Conservation (phyloP, 2,329 filamentous ascomycete genomes). For the Xylariomycetidae sp. region DNA sequence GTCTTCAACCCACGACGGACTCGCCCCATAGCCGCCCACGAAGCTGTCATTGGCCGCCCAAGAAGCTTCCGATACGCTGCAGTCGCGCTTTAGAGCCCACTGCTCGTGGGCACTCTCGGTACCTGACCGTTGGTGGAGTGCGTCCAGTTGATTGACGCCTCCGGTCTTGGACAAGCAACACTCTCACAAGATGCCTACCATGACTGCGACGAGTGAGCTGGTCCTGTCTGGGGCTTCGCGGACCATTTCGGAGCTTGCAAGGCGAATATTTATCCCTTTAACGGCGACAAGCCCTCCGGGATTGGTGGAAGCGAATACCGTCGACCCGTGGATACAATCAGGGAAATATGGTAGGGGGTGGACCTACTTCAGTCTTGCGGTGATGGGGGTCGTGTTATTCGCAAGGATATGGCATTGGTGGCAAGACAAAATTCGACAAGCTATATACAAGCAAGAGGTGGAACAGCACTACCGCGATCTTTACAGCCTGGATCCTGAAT, state of each 20-base stretch:
- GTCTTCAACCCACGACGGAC: too few relatives aligned
- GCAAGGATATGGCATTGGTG: slow-evolving; percentile 82
- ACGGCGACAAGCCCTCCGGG: slow-evolving; percentile 57
- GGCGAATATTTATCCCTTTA: slow-evolving; percentile 57
- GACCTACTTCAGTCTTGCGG: slow-evolving; percentile 78
- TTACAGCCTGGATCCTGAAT: slow-evolving; percentile 47
- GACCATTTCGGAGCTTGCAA: slow-evolving; percentile 37
- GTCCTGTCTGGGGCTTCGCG: slow-evolving; percentile 29
- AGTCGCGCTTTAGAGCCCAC: too few relatives aligned
- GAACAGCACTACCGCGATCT: slow-evolving; percentile 57
- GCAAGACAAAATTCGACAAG: slow-evolving; percentile 89
- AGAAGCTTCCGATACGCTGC: too few relatives aligned
- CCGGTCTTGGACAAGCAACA: too few relatives aligned
- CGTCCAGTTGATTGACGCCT: too few relatives aligned
- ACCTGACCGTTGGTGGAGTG: too few relatives aligned
- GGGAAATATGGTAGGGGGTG: slow-evolving; percentile 84
- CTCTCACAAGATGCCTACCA: too few relatives aligned
- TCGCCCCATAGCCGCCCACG: too few relatives aligned
- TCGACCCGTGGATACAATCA: slow-evolving; percentile 76
- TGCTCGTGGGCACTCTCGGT: too few relatives aligned
- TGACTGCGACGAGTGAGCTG: too few relatives aligned
- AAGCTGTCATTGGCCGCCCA: too few relatives aligned
- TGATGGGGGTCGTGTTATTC: slow-evolving; percentile 62
- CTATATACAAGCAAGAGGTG: slow-evolving; percentile 79
- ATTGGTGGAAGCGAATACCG: slow-evolving; percentile 55